Base-by-base conservation (phyloP, 192 early-diverging fungal species). In the Coemansia furcata region DNA sequence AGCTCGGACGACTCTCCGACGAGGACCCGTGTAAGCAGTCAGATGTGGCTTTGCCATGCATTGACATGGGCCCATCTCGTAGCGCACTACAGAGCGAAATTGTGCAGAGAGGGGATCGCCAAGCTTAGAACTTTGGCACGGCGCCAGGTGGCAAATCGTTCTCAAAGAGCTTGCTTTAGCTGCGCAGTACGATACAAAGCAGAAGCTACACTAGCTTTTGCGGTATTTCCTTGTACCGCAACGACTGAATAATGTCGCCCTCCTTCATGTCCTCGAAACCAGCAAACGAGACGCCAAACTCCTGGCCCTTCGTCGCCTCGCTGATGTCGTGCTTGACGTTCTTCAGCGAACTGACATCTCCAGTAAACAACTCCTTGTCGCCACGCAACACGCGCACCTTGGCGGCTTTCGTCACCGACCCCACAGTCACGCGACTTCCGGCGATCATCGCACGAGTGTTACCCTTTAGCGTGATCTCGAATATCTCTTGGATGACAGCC, bases 261-360 rank as follows among this genome's bases (percentile, higher is more conserved):
- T 85, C 88, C 73, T 88, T 74, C 60, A 94, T 83, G 12, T 90
- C 90, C 6, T 83, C 82, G 70, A 94, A 97, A 11, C 87, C 89
- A 17, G 92, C 92, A 82, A 99, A 92, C 55, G 87, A 86, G 74
- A 99, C 90, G 17, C 97, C 97, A 73, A 95, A 99, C 85, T 99
- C 97, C 32, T 92, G 83, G n/a, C 95, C 95, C 78, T 97, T 99
- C 63, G 86, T 86, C 33, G 89, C 91, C 84, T 99, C 97, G 29
- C 72, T 69, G 38, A 97, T 90, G 69, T 96, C 93, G 59, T 95
- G 91, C 76, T 97, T 99, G 63, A 93, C 83, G 60, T 95, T 91
- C 78, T 90, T 90, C 66, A 99, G 86, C 33, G 72, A 78, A 65
- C 62, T 63, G 66, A 72, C 60, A 65, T 77, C 85, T 78, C 94